Evolutionary conservation across 805 yeast genomes (phyloP).

Genomic region (Kodamaea kaohsiungensis): DNA sequence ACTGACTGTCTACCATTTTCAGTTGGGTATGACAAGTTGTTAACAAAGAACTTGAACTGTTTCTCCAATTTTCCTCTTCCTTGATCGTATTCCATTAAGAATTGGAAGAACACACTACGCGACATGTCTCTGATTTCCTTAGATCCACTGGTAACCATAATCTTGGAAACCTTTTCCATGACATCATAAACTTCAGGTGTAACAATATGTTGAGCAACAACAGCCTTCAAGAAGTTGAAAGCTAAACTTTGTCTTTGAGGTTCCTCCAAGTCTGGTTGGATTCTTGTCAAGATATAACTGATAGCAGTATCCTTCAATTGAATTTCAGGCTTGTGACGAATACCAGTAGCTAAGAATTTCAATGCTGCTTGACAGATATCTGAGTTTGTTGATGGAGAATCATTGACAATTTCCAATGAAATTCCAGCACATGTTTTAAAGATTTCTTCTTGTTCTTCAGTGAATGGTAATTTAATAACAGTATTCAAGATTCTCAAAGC

Average conservation of each 20-base stretch:
- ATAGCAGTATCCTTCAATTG: slow-evolving; percentile 69
- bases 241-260: slow-evolving; percentile 89
- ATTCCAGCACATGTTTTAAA: slow-evolving; percentile 64
- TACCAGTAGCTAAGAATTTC: slow-evolving; percentile 67
- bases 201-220: slow-evolving; percentile 71
- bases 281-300: slow-evolving; percentile 66
- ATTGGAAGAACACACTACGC: slow-evolving; percentile 78
- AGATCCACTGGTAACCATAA: slow-evolving; percentile 88
- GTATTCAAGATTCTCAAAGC: slow-evolving; percentile 63
- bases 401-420: slow-evolving; percentile 64
- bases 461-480: slow-evolving; percentile 62
- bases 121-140: slow-evolving; percentile 81
- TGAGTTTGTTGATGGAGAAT: slow-evolving; percentile 73
- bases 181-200: slow-evolving; percentile 89
- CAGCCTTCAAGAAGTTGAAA: slow-evolving; percentile 75
- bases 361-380: slow-evolving; percentile 81
- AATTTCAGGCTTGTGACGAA: slow-evolving; percentile 68
- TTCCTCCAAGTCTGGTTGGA: slow-evolving; percentile 87
- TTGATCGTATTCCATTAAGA: slow-evolving; percentile 92
- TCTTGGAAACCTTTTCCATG: slow-evolving; percentile 75
- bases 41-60: slow-evolving; percentile 77
- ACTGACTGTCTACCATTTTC: slow-evolving; percentile 87
- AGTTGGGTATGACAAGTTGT: slow-evolving; percentile 80
- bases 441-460: slow-evolving; percentile 48
- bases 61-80: slow-evolving; percentile 81